Conservation (phyloP, 495 filamentous ascomycete species). For the Penicillium bialowiezense region DNA sequence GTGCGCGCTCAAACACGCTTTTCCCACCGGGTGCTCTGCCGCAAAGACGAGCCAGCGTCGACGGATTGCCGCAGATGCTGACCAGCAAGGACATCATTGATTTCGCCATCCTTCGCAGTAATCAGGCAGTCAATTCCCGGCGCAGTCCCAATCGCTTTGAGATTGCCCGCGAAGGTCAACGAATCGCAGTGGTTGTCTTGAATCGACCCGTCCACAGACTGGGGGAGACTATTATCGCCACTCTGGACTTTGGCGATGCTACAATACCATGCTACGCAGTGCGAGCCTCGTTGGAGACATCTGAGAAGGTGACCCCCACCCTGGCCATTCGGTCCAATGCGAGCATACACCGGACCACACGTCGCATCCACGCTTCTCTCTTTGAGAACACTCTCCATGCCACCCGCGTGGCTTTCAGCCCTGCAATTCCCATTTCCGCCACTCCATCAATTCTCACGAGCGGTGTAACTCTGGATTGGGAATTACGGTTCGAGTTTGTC, state of each 20-base stretch:
- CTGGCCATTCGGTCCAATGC: constrained; percentile 81
- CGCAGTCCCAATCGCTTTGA: constrained; percentile 85
- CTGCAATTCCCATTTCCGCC: constrained; percentile 73
- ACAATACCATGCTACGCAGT: constrained; percentile 78
- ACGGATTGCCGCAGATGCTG: constrained; percentile 27
- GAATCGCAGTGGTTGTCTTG: constrained; percentile 83
- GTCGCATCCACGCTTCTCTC: constrained; percentile 69
- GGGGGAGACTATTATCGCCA: constrained; percentile 79
- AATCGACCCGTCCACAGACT: constrained; percentile 88
- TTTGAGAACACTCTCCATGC: constrained; percentile 81
- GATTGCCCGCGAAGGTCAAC: constrained; percentile 82
- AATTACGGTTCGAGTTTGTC: constrained; percentile 84
- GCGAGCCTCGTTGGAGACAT: constrained; percentile 71
- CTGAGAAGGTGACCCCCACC: constrained; percentile 71
- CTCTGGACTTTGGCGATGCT: constrained; percentile 74
- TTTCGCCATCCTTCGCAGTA: constrained; percentile 79
- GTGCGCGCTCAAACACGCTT: constrained; percentile 49
- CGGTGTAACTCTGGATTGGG: constrained; percentile 82
- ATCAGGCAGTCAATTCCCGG: constrained; percentile 55
- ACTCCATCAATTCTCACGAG: constrained; percentile 89
- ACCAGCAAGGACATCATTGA: constrained; percentile 85
- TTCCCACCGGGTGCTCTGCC: constrained; percentile 69
- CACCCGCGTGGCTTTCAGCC: constrained; percentile 71
- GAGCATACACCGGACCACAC: constrained; percentile 80
- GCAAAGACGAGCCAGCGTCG: constrained; percentile 51